Evolutionary conservation across 2,329 filamentous ascomycete species (phyloP).

Genomic region (Alternaria gansuensis): DNA sequence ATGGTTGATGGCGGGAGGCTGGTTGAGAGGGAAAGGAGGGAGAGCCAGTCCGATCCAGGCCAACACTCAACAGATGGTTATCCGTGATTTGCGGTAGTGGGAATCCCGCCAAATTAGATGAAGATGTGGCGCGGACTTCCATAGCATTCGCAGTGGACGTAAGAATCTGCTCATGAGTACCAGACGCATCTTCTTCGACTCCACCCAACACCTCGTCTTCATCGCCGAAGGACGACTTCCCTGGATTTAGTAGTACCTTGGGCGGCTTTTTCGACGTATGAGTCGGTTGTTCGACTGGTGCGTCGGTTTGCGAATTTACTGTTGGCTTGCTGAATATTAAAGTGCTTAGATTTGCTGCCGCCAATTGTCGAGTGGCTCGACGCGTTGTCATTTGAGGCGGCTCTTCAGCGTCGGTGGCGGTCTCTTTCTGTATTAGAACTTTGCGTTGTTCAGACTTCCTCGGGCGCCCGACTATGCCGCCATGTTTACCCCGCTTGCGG

Average conservation of each 20-base stretch:
- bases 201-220: slow-evolving; percentile 3
- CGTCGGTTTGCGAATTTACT: neutral
- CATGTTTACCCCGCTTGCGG: slow-evolving; percentile 26
- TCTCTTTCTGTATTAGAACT: neutral
- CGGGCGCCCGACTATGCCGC: slow-evolving; percentile 28
- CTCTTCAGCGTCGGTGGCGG: neutral
- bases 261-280: neutral
- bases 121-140: neutral
- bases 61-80: neutral
- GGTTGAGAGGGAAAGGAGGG: neutral
- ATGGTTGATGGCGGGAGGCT: neutral
- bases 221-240: neutral
- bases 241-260: neutral
- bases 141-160: neutral
- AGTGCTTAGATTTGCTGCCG: neutral
- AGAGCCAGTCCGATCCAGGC: neutral
- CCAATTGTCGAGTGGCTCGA: slow-evolving; percentile 27
- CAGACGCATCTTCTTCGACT: neutral
- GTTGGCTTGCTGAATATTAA: neutral
- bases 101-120: neutral
- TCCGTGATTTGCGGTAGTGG: neutral
- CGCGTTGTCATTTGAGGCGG: slow-evolving; percentile 22
- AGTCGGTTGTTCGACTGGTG: neutral
- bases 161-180: neutral
- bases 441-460: slow-evolving; percentile 22